Evolutionary conservation across 1,284 basidiomycete genomes (phyloP).

Genomic region (Fomitopsis schrenkii): DNA sequence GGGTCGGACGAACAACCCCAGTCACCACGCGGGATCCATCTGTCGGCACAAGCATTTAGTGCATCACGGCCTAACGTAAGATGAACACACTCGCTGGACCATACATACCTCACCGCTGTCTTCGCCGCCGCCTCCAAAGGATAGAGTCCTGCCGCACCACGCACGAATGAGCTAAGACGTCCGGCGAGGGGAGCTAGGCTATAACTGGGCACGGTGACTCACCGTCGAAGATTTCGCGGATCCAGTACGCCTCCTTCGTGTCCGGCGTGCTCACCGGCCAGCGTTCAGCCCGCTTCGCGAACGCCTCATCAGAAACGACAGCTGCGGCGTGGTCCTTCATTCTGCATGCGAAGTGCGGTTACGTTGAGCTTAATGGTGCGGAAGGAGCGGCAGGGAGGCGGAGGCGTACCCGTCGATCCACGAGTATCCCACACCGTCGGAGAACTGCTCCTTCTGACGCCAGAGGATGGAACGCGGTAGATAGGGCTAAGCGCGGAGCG

Average conservation of each 20-base stretch:
- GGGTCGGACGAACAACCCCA: conserved; percentile 97
- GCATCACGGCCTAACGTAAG: neutral
- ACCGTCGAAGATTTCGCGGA: conserved; percentile 93
- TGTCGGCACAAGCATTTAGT: conserved; percentile 23
- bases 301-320: conserved; percentile 78
- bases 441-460: conserved; percentile 99
- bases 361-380: neutral
- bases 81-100: conserved; percentile 8
- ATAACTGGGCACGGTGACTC: conserved; percentile 19
- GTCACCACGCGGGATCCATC: conserved; percentile 91
- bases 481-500: conserved; percentile 62
- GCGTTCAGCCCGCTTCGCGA: conserved; percentile 71
- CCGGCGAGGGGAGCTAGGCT: neutral
- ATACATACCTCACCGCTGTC: conserved; percentile 86
- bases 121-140: conserved; percentile 82
- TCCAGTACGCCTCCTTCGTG: conserved; percentile 97
- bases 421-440: conserved; percentile 98
- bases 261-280: conserved; percentile 87
- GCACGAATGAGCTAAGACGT: neutral
- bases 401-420: conserved; percentile 93
- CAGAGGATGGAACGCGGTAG: conserved; percentile 94
- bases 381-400: neutral
- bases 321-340: conserved; percentile 88
- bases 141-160: conserved; percentile 56
- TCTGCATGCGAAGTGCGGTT: conserved; percentile 32